Evolutionary conservation across 73 alveolate species (phyloP).

Genomic region (Paramecium caudatum): DNA sequence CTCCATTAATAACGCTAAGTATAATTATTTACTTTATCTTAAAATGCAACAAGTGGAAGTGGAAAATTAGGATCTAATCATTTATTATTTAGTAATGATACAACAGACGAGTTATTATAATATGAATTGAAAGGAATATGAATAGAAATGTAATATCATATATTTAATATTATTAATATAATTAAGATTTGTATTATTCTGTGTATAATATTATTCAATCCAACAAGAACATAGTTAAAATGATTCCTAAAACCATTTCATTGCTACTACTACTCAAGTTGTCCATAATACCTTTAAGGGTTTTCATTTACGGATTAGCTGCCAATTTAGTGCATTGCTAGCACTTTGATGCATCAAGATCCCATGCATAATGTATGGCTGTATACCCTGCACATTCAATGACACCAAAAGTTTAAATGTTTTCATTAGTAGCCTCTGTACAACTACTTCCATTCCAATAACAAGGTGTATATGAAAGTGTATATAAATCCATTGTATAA

Average conservation of each 20-base stretch:
- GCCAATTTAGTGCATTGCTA: neutral
- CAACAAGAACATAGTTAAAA: too few relatives aligned
- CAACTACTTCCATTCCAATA: conserved; percentile 12
- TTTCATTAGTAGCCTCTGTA: neutral
- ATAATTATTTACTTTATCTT: conserved; percentile 10
- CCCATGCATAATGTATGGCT: neutral
- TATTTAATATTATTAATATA: too few relatives aligned
- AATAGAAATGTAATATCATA: too few relatives aligned
- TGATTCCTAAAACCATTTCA: too few relatives aligned
- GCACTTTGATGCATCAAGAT: neutral
- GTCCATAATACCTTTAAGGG: too few relatives aligned
- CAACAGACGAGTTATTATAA: conserved; percentile 22
- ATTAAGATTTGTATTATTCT: too few relatives aligned
- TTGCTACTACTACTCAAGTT: too few relatives aligned
- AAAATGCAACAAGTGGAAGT: conserved; percentile 54
- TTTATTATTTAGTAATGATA: conserved; percentile 38
- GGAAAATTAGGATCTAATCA: conserved; percentile 6
- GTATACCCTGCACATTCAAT: neutral
- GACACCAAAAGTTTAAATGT: neutral
- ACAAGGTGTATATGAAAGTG: neutral
- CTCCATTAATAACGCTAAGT: conserved; percentile 10
- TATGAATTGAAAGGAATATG: conserved; percentile 53
- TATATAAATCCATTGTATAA: neutral
- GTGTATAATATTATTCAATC: too few relatives aligned
- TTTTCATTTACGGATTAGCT: neutral